phyloP scores from a whole-genome alignment of 345 rosid genomes.

The Triadica sebifera region DNA sequence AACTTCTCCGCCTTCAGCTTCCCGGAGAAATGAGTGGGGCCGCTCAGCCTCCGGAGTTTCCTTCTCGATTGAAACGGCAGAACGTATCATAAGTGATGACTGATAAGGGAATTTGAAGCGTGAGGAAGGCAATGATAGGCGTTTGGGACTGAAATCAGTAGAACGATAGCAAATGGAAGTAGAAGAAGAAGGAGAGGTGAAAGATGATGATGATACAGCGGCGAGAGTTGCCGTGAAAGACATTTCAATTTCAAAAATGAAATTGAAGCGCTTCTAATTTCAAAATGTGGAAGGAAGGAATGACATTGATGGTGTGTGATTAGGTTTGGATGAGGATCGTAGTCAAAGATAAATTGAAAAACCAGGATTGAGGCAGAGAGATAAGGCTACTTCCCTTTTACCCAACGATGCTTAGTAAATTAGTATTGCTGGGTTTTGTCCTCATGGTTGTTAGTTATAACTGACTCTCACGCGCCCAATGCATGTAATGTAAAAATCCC shows the following conservation, averaged over 20 bases:
- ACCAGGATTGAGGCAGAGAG: no score
- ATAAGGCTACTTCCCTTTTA: no score
- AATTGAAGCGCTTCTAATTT: background rate
- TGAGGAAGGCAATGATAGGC: background rate
- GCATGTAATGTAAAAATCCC: no score
- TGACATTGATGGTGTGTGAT: no score
- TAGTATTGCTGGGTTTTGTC: no score
- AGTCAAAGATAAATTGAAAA: no score
- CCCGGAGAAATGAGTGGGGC: conserved; percentile 72
- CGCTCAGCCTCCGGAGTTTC: conserved; percentile 40
- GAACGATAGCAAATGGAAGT: no score
- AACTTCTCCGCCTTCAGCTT: conserved; percentile 46
- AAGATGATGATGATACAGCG: background rate
- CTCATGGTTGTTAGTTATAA: no score
- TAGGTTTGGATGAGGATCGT: no score
- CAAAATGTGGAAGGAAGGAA: no score
- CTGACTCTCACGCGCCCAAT: no score
- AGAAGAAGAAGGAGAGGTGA: background rate
- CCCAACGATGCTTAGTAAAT: no score
- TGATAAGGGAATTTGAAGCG: background rate
- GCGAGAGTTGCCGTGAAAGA: background rate
- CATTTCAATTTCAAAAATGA: background rate
- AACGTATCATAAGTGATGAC: conserved; percentile 1
- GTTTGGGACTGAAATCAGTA: background rate
- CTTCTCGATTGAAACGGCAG: conserved; percentile 32